These are phyloP conservation scores for Gossypium gossypioides DNA, from an alignment of 441 rosid species.

Conservation along the genomic window DNA sequence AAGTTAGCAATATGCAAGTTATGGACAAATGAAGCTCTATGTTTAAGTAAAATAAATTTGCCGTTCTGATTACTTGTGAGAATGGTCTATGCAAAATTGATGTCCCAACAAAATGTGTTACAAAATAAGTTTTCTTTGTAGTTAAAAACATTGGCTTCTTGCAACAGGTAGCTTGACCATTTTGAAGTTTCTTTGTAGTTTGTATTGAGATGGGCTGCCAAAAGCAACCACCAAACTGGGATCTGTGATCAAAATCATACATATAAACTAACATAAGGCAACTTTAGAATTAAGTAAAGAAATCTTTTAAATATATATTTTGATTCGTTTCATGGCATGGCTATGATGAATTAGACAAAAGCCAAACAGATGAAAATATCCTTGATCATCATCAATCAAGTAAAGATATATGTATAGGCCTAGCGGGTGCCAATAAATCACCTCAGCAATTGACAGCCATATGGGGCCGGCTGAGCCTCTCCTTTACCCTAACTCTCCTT, in stretches of 20 bases:
- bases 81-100: no score
- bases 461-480: constrained; percentile 18
- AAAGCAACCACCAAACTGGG: background rate
- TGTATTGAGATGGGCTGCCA: background rate
- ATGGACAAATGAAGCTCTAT: no score
- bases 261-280: background rate
- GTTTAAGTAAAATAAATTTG: no score
- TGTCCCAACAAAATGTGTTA: no score
- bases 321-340: background rate
- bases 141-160: background rate
- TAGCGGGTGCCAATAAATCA: constrained; percentile 63
- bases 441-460: constrained; percentile 53
- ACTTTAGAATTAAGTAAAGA: background rate
- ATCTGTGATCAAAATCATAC: no score
- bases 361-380: background rate
- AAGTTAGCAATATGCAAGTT: no score
- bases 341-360: constrained; percentile 1
- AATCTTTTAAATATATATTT: background rate
- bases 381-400: background rate
- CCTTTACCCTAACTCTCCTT: constrained; percentile 16
- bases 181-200: background rate
- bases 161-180: background rate
- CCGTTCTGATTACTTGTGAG: no score
- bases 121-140: background rate
- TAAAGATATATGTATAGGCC: constrained; percentile 14